Evolutionary conservation across 208 protist genomes (phyloP).

Genomic region (Angomonas ambiguus): DNA sequence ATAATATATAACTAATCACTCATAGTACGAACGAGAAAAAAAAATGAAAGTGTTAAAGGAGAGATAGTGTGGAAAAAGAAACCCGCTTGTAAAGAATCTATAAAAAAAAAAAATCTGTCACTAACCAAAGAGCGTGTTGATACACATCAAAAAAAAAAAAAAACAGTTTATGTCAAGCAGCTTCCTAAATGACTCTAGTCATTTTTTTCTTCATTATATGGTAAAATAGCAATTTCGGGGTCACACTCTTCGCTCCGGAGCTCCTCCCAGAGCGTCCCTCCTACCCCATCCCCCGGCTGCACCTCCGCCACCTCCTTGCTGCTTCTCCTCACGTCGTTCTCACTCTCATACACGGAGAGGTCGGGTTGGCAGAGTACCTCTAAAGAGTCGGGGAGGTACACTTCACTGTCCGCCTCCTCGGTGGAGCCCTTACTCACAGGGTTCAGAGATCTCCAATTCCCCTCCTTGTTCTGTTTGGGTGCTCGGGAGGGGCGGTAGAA

Average conservation of each 20-base stretch:
- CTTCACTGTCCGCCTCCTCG: background rate
- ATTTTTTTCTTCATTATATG: background rate
- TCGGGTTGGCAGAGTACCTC: constrained; percentile 47
- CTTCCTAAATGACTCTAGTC: background rate
- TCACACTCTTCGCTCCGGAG: background rate
- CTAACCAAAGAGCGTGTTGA: background rate
- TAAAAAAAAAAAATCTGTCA: constrained; percentile 6
- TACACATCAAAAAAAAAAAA: background rate
- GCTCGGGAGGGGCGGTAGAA: constrained; percentile 7
- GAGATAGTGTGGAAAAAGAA: background rate
- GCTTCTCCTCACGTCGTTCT: constrained; percentile 62
- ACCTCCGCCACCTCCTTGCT: constrained; percentile 36
- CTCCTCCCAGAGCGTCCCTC: background rate
- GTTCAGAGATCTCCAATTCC: background rate
- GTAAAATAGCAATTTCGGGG: background rate
- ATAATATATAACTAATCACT: background rate
- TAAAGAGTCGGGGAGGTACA: constrained; percentile 25
- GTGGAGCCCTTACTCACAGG: background rate
- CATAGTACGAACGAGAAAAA: constrained; percentile 4
- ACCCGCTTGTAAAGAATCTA: background rate
- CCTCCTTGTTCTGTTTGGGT: background rate
- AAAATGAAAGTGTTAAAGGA: constrained; percentile 1
- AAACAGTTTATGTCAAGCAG: background rate
- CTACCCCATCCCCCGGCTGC: constrained; percentile 14
- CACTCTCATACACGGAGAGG: constrained; percentile 60